Conservation (phyloP, 805 yeast genomes). For the Metschnikowia borealis region DNA sequence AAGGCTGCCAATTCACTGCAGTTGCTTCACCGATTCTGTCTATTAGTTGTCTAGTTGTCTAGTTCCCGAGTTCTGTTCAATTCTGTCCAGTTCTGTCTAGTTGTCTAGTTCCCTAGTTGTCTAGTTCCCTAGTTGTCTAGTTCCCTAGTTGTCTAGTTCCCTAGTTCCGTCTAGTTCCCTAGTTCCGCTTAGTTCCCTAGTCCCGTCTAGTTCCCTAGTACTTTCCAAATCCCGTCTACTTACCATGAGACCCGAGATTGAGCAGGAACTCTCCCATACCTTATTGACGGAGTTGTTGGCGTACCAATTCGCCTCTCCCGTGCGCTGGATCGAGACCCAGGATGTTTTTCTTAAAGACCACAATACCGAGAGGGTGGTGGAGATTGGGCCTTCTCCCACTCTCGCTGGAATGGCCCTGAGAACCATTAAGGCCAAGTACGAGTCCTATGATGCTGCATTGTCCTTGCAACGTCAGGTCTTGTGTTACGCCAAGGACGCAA, state of each 20-base stretch:
- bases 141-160: too few species aligned
- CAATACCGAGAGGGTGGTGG: slow-evolving; percentile 96
- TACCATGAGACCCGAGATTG: slow-evolving; percentile 84
- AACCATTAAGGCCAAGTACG: slow-evolving; percentile 92
- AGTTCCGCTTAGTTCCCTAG: too few species aligned
- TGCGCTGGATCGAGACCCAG: slow-evolving; percentile 99
- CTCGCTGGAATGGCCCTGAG: slow-evolving; percentile 98
- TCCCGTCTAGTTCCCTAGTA: too few species aligned
- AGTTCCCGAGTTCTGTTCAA: too few species aligned
- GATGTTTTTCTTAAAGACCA: slow-evolving; percentile 92
- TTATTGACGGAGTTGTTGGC: slow-evolving; percentile 94
- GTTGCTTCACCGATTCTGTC: too few species aligned
- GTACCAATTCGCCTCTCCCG: slow-evolving; percentile 98
- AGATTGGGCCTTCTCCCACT: slow-evolving; percentile 98
- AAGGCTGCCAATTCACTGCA: too few species aligned
- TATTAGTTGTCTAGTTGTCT: too few species aligned
- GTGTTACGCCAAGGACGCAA: slow-evolving; percentile 93
- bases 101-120: too few species aligned
- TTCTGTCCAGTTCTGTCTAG: too few species aligned
- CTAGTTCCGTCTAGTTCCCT: too few species aligned
- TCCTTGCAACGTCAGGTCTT: slow-evolving; percentile 90
- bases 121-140: too few species aligned
- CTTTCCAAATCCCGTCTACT: too few species aligned
- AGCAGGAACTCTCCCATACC: slow-evolving; percentile 95
- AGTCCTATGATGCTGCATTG: slow-evolving; percentile 95